Percentiles rank a stretch among this genome's conserved stretches.
phyloP scores from a whole-genome alignment of 306 rosid species.

The Cercis canadensis region DNA sequence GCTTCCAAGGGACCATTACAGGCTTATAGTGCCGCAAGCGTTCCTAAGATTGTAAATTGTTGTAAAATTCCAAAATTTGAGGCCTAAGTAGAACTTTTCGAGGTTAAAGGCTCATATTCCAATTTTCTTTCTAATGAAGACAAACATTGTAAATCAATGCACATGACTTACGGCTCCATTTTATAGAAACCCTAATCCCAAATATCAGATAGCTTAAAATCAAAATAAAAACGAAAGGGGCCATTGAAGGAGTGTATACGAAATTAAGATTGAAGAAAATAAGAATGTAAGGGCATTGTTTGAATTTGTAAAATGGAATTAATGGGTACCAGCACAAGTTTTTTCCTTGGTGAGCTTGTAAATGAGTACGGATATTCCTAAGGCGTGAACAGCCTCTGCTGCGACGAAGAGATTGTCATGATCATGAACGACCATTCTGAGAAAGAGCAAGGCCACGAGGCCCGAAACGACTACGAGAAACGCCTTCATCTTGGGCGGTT shows the following conservation, averaged over 20 bases:
- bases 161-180: background rate
- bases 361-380: constrained; percentile 69
- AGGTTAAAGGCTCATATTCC: background rate
- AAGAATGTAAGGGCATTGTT: too few species aligned
- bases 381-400: constrained; percentile 71
- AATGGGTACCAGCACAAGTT: constrained; percentile 65
- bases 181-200: constrained; percentile 15
- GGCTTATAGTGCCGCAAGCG: background rate
- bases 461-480: constrained; percentile 53
- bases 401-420: constrained; percentile 71
- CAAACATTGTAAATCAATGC: too few species aligned
- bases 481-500: constrained; percentile 69
- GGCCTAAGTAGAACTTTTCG: background rate
- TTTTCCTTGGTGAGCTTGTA: constrained; percentile 71
- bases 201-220: background rate
- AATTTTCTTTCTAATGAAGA: too few species aligned
- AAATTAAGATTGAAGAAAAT: background rate
- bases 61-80: background rate
- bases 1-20: background rate
- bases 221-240: background rate
- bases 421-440: constrained; percentile 66
- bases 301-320: too few species aligned
- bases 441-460: constrained; percentile 49
- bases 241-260: background rate
- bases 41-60: background rate